Base-by-base conservation (phyloP, 192 early-diverging fungal species). In the Kappamyces sp. region DNA sequence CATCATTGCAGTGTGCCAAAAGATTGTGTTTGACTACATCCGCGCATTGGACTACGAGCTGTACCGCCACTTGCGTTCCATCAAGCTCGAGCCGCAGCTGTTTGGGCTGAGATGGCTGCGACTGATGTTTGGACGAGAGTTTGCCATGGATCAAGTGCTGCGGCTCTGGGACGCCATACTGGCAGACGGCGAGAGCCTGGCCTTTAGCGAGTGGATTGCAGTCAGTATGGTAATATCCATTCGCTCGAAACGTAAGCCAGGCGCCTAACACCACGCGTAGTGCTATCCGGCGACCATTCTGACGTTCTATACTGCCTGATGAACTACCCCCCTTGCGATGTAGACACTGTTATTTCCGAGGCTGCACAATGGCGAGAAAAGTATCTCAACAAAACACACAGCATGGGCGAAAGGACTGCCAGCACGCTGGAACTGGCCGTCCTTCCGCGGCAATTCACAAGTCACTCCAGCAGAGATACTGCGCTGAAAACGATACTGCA, bases 151-250 rank as follows among this genome's bases (percentile, higher is more conserved):
- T 3, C 69, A 89, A 31, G 69, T 91, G 12, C 51, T 92, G 10
- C 49, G 50, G n/a, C 69, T 98, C 23, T 98, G 94, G 94, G 92
- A 93, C 55, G 86, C 83, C n/a, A 74, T 98, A 32, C 87, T 96
- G 70, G 87, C 89, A 9, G 84, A 94, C 50, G 87, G 88, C 65
- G 67, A 79, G 1, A 82, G 82, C 32, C 68, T 94, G 34, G 76
- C 78, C 15, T 78, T 94, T 38, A 88, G 85, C 6, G 91, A 94
- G 44, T 95, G 87, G 81, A 64, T 94, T 3, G 85, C 84, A 38
- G 61, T 93, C 2, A 86, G 86, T 3, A 62, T 98, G 60, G 66
- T 98, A 23, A 43, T 90, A 13, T 69, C 73, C 23, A 80, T 91
- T 49, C 73, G 85, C 39, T 72, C 82, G 54, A 75, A 89, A 5